Evolutionary conservation across 148 eudicot species (phyloP), one percentile per base, ranked within the genome.

Genomic region (Cornus florida): DNA sequence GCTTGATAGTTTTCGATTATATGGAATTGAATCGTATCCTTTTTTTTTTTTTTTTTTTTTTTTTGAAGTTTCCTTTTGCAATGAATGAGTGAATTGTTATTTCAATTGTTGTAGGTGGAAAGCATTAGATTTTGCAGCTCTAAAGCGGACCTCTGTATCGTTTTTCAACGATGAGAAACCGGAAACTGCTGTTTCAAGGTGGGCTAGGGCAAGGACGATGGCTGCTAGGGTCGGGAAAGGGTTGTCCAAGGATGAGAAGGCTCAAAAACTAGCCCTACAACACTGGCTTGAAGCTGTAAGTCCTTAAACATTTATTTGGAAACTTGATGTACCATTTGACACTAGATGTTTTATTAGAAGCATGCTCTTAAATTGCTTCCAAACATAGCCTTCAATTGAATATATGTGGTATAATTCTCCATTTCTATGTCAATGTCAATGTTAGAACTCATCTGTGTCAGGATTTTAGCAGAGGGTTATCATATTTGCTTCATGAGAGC

Each of bases 211-310:
- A 3, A 88, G 87, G 71, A 91, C 93, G 14, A 87, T 94, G 78
- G 96, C 87, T 69, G 98, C 98, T 70, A 95, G 92, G 94, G 89
- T 88, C 50, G 91, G 91, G 46, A 88, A 88, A 73, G 89, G 91
- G 57, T 82, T 88, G 84, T 88, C 91, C 43, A 86, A 88, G 80
- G 87, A 88, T 68, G 89, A 86, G 68, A 86, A 88, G 69, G 89
- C 91, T 78, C 88, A 86, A 76, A 88, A 88, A 73, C 82, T 88
- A 65, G 88, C 91, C 24, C 81, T 86, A 56, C 84, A 80, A 72
- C 91, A 88, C 77, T 88, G 91, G 97, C 97, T 93, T 73, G 98
- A 95, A 92, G 97, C 97, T 53, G 97, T 95, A 87, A 89, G 97
- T 83, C 32, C 60, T 62, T 12, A 10, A 71, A 62, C 23, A 62